Percentiles rank a stretch among this genome's conserved stretches.
These are phyloP conservation scores for Anthracocystis walkeri DNA, from an alignment of 1,284 basidiomycete genomes.

Conservation along the genomic window DNA sequence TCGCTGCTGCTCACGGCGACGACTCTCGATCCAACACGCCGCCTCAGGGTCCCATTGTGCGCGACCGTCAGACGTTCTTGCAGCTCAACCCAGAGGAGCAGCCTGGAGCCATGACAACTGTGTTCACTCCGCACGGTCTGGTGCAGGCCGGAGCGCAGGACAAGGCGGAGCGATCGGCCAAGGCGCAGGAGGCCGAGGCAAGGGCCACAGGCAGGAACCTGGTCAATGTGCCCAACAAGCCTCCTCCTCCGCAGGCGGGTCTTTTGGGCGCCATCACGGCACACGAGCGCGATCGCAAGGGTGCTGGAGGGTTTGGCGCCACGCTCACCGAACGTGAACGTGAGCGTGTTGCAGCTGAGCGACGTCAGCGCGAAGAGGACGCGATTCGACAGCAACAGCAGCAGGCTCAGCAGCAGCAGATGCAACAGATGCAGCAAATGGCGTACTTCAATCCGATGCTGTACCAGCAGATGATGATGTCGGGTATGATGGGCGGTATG, in stretches of 20 bases:
- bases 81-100: slow-evolving; percentile 62
- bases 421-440: slow-evolving; percentile 78
- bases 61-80: slow-evolving; percentile 63
- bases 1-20: slow-evolving; percentile 53
- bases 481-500: slow-evolving; percentile 56
- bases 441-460: slow-evolving; percentile 57
- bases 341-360: slow-evolving; percentile 75
- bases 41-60: slow-evolving; percentile 33
- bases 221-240: slow-evolving; percentile 92
- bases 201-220: slow-evolving; percentile 88
- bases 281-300: slow-evolving; percentile 91
- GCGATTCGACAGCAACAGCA: slow-evolving; percentile 88
- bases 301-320: slow-evolving; percentile 93
- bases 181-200: slow-evolving; percentile 90
- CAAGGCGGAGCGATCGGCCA: slow-evolving; percentile 93
- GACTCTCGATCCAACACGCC: slow-evolving; percentile 54
- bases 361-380: slow-evolving; percentile 89
- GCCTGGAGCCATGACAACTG: slow-evolving; percentile 64
- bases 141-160: slow-evolving; percentile 94
- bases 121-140: slow-evolving; percentile 92
- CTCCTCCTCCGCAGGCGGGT: slow-evolving; percentile 93
- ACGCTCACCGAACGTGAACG: slow-evolving; percentile 93
- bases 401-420: slow-evolving; percentile 82
- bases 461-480: slow-evolving; percentile 71
- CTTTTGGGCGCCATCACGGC: slow-evolving; percentile 94